phyloP scores from a whole-genome alignment of 306 rosid species.

The Glycine latifolia region DNA sequence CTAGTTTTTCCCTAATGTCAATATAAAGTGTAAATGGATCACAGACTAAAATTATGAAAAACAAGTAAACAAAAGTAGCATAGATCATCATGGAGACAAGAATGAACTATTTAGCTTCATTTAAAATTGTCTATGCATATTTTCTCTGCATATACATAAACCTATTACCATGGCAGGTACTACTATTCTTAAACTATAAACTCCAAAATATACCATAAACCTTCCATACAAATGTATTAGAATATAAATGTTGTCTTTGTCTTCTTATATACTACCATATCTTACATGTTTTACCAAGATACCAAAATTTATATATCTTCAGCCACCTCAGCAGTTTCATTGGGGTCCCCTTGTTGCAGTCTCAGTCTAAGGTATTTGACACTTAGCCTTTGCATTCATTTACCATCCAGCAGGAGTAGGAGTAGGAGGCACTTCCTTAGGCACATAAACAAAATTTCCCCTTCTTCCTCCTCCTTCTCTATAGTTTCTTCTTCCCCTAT shows the following conservation, averaged over 20 bases:
- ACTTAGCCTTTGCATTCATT: constrained; percentile 27
- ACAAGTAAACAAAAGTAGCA: neutral
- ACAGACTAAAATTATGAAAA: neutral
- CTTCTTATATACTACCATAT: constrained; percentile 26
- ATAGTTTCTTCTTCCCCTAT: constrained; percentile 54
- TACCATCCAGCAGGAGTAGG: constrained; percentile 35
- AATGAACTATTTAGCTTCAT: constrained; percentile 9
- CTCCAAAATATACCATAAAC: constrained; percentile 4
- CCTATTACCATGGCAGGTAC: neutral
- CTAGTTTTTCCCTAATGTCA: neutral
- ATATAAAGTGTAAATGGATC: neutral
- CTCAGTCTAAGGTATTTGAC: constrained; percentile 30
- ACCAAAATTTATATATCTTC: constrained; percentile 39
- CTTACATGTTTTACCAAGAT: constrained; percentile 13
- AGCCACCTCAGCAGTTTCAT: constrained; percentile 45
- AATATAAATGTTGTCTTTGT: constrained; percentile 18
- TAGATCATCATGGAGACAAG: neutral
- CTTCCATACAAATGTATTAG: neutral
- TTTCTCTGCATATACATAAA: constrained; percentile 2
- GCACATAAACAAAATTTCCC: constrained; percentile 45
- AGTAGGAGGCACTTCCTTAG: constrained; percentile 35
- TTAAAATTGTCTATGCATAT: neutral
- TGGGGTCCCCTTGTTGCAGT: constrained; percentile 4
- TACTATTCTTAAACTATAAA: constrained; percentile 2
- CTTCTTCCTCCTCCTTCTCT: constrained; percentile 50